Conservation (phyloP, 2,329 filamentous ascomycete species). For the Colletotrichum melonis region DNA sequence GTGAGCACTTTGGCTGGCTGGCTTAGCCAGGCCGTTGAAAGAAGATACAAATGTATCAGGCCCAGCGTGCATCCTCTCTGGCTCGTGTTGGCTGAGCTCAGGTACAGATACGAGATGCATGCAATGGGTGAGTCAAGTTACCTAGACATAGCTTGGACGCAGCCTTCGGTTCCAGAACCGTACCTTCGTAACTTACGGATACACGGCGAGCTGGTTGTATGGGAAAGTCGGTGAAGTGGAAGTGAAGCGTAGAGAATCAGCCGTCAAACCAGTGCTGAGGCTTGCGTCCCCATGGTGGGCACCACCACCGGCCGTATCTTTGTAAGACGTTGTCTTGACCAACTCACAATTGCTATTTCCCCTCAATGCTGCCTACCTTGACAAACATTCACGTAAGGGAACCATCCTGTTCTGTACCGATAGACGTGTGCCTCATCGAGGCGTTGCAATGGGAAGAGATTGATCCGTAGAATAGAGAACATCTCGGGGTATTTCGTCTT, state of each 20-base stretch:
- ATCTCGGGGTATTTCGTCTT: no score
- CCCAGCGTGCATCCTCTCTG: background rate
- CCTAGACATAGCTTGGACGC: constrained; percentile 5
- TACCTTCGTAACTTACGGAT: background rate
- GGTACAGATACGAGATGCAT: constrained; percentile 21
- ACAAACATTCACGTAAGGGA: no score
- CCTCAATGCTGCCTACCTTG: no score
- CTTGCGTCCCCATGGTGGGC: no score
- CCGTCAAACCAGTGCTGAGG: background rate
- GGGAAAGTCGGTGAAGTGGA: constrained; percentile 23
- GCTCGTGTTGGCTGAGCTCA: background rate
- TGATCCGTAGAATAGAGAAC: no score
- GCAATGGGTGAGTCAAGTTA: background rate
- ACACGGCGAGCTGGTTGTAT: background rate
- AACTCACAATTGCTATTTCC: no score
- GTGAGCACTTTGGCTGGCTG: background rate
- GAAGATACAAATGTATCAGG: constrained; percentile 7
- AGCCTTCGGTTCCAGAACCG: background rate
- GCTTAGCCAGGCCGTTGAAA: background rate
- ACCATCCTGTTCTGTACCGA: no score
- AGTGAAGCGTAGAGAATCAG: background rate
- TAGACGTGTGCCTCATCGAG: no score
- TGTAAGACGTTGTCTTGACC: background rate
- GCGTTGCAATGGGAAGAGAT: no score
- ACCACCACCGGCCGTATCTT: background rate